Evolutionary conservation across 2,329 filamentous ascomycete genomes (phyloP), one percentile per base, ranked within the genome.

Genomic region (Xylariaceae sp.): DNA sequence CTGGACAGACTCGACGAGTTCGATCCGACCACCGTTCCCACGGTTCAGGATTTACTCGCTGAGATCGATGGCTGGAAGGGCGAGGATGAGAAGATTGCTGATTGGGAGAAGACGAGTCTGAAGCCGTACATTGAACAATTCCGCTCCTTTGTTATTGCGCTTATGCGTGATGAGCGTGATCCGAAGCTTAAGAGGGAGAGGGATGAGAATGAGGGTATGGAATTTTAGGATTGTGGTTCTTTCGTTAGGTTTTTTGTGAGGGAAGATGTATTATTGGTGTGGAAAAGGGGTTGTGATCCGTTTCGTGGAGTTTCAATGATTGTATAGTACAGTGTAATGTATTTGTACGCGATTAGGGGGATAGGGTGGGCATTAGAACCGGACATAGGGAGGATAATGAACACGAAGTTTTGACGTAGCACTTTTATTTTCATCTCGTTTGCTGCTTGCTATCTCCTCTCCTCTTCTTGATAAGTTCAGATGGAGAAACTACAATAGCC

Each of bases 51-150:
- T 53, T 77, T 99, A 59, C 76, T 97, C 18, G 80, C 78, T 4
- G 92, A 99, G 77, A 96, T 99, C 68, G 92, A 99, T 72, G 78
- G 82, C 17, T 97, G 90, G 34, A 77, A 77, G 0, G 70, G 64
- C 4, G 73, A 65, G 45, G 56, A 61, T n/a, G 72, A 69, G 50
- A 72, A 73, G 15, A 69, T 89, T 52, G 83, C 88, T 66, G 94
- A 99, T 71, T 97, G 93, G 87, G 93, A 99, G 76, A 99, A 97
- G 84, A 99, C 94, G 23, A 91, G 90, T 65, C 75, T 99, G 70
- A 96, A 89, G 77, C 91, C 92, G 7, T 97, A 96, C 72, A 86
- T 97, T 42, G 92, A 97, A 59, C 87, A 88, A 66, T 97, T 99
- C 75, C 83, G 89, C 66, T 82, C 80, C 0, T 96, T 97, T 74